Evolutionary conservation across 495 filamentous ascomycete genomes (phyloP), one percentile per base, ranked within the genome.

Genomic region (Podospora comata): DNA sequence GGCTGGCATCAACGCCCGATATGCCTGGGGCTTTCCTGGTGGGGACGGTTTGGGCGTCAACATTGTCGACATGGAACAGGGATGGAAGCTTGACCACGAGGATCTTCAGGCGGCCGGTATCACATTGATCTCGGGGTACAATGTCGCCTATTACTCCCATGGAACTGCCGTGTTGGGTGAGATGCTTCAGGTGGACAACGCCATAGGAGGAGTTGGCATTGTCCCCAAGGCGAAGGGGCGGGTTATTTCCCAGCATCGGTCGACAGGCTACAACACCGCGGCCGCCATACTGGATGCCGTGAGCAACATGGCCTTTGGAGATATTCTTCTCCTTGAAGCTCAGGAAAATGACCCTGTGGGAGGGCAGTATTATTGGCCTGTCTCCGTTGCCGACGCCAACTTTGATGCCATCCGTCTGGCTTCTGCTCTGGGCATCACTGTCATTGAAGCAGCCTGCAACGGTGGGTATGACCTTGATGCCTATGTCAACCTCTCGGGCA

Each of bases 101-200:
- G 66, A 62, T 55, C 60, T 67, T 26, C 57, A 27, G 2, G 58
- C 66, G 16, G 54, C 65, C 2, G 65, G 62, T 23, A 69, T 67
- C 34, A 69, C 61, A 19, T 23, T 69, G 9, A 60, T 69, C 11
- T 63, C 60, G 3, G 62, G 65, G 5, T 11, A 19, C 3, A 70
- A 62, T 44, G 56, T 6, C 32, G 23, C 6, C 18, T 62, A 65
- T 32, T 67, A 64, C 20, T 39, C 30, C 1, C 71, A 73, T 48
- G 71, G 71, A 19, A 73, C 71, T 9, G 61, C 64, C 1, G 71
- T 73, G 28, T 54, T 71, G 27, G 71, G 71, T 1, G 71, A 73
- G 66, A 68, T 73, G 61, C 30, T 73, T 32, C 71, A 68, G 71
- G 60, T 60, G 2, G 71, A 71, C 60, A 71, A 71, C 57, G 60